These are phyloP conservation scores for Daedaleopsis nitida DNA, from an alignment of 768 basidiomycete genomes.

Conservation along the genomic window DNA sequence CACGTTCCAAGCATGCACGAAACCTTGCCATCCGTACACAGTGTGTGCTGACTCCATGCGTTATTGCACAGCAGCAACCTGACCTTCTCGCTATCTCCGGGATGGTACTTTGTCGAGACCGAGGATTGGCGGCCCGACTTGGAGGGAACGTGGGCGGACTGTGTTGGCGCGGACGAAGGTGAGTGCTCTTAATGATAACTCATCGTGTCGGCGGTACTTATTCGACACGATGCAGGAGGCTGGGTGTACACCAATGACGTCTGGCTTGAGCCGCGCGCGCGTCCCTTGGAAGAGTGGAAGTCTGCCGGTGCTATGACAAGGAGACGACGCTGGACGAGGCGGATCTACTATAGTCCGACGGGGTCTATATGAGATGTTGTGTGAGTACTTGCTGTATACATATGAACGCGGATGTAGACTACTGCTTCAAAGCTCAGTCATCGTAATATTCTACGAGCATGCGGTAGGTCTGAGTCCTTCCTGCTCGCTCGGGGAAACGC, in stretches of 20 bases:
- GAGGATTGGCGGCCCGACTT: conserved; percentile 79
- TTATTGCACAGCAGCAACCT: conserved; percentile 65
- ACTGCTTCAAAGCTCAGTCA: neutral
- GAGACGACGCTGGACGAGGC: conserved; percentile 67
- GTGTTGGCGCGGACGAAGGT: conserved; percentile 40
- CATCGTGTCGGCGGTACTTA: conserved; percentile 19
- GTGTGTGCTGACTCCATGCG: neutral
- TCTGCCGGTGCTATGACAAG: conserved; percentile 55
- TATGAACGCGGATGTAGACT: neutral
- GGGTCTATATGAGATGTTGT: neutral
- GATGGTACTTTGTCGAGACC: conserved; percentile 74
- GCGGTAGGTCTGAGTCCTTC: neutral
- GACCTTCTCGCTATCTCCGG: conserved; percentile 73
- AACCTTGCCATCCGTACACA: neutral
- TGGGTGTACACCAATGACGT: conserved; percentile 84
- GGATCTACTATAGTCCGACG: conserved; percentile 52
- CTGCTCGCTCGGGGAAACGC: neutral
- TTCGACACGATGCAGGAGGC: conserved; percentile 48
- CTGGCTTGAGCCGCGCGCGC: conserved; percentile 57
- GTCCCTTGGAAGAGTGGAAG: conserved; percentile 44
- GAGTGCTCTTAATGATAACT: conserved; percentile 2
- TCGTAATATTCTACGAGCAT: neutral
- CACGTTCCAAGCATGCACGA: conserved; percentile 14
- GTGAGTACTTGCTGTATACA: neutral
- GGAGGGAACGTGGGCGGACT: conserved; percentile 53